Evolutionary conservation across 2,329 filamentous ascomycete species (phyloP).

Genomic region (Rosellinia necatrix): DNA sequence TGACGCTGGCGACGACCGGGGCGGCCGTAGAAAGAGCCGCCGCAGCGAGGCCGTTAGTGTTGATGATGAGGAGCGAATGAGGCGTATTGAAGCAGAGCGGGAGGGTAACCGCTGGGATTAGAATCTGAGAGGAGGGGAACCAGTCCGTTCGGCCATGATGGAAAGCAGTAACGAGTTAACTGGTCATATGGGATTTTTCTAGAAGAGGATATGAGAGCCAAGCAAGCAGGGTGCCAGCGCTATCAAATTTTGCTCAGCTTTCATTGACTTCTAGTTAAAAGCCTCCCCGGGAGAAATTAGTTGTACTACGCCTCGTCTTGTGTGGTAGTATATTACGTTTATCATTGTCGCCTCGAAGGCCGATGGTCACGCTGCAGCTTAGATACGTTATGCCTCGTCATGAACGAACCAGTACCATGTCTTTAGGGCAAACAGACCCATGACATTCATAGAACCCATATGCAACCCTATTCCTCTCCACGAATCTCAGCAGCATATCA

Average conservation of each 20-base stretch:
- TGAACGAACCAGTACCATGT: slow-evolving; percentile 3
- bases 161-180: too few relatives aligned
- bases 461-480: too few relatives aligned
- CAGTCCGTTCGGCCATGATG: too few relatives aligned
- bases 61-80: slow-evolving; percentile 59
- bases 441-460: slow-evolving; percentile 1
- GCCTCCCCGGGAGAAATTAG: background rate
- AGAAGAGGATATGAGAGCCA: background rate
- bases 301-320: background rate
- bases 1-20: slow-evolving; percentile 47
- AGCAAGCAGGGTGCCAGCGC: background rate
- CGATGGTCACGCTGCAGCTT: background rate
- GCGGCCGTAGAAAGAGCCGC: slow-evolving; percentile 53
- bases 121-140: too few relatives aligned
- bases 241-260: background rate
- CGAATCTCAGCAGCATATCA: too few relatives aligned
- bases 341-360: background rate
- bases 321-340: slow-evolving; percentile 3
- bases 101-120: slow-evolving; percentile 58
- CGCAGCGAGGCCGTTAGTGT: slow-evolving; percentile 53
- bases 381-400: background rate
- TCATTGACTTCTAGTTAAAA: background rate
- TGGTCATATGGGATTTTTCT: too few relatives aligned
- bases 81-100: slow-evolving; percentile 62
- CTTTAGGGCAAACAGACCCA: background rate